Evolutionary conservation across 2,329 filamentous ascomycete genomes (phyloP), one percentile per base, ranked within the genome.

Genomic region (Periconia sp.): DNA sequence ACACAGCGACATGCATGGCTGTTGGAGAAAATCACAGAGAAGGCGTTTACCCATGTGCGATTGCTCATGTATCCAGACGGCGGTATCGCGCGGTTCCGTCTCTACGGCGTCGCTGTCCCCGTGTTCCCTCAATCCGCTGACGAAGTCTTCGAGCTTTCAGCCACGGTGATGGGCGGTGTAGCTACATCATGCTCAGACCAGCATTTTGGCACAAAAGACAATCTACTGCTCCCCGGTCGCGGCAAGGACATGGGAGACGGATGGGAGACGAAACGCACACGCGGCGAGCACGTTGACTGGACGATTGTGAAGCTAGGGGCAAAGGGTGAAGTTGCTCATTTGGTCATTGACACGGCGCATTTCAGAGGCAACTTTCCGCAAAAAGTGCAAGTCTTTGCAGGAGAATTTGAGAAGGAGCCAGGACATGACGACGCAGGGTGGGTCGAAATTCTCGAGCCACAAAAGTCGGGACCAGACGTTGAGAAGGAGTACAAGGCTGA

Each of bases 191-290:
- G 88, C 75, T 89, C 84, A 48, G 88, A 94, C 69, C 85, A 94
- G 72, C 89, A 94, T 70, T 95, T 92, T 60, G 88, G 89, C 47
- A 87, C 84, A 25, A 90, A 87, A 66, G 84, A 88, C 64, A 92
- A 92, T 70, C 74, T 92, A 23, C 78, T 92, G n/a, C 76, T 92
- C 3, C 88, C 88, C 0, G 88, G 87, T 2, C 79, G 88, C 18
- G 88, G 88, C 29, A 84, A 86, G 66, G 87, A 94, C 71, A 94
- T 94, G 89, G 87, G 88, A 36, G 89, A 92, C 66, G 89, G 89
- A 6, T 94, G 89, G 89, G 89, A 94, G 73, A 94, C 89, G 42
- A 83, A 86, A 54, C 80, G 89, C 40, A 89, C 87, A 24, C 76
- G 89, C 36, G 83, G 78, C 36, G 84, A 82, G 67, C 89, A 94